Percentiles rank a stretch among this genome's conserved stretches.
phyloP scores from a whole-genome alignment of 768 basidiomycete species.

The Galerina sulciceps region DNA sequence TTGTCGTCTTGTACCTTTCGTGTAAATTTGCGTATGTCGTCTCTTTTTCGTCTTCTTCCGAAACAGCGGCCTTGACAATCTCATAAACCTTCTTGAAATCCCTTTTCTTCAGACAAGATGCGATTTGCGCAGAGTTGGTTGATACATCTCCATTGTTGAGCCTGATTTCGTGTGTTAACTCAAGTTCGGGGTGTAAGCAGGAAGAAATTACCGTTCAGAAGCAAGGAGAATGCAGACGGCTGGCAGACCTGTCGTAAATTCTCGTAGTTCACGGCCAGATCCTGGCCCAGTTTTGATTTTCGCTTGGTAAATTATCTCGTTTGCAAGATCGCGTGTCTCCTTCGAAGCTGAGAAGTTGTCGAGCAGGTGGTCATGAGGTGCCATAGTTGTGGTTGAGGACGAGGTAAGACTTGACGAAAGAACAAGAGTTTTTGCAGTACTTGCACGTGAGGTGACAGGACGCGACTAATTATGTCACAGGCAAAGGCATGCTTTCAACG shows the following conservation, averaged over 20 bases:
- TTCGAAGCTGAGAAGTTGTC: too few relatives aligned
- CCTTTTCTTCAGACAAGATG: slow-evolving; percentile 34
- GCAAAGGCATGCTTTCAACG: too few relatives aligned
- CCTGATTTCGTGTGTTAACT: slow-evolving; percentile 17
- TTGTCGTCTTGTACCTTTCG: slow-evolving; percentile 22
- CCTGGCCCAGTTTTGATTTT: slow-evolving; percentile 48
- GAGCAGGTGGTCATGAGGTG: not conserved
- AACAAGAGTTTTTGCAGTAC: too few relatives aligned
- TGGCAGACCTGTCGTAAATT: slow-evolving; percentile 42
- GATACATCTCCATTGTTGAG: slow-evolving; percentile 36
- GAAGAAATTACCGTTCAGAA: slow-evolving; percentile 42
- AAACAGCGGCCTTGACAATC: slow-evolving; percentile 29
- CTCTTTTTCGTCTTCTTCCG: slow-evolving; percentile 14
- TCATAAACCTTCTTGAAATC: slow-evolving; percentile 34
- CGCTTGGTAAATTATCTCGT: slow-evolving; percentile 37
- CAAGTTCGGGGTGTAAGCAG: not conserved
- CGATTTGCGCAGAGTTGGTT: slow-evolving; percentile 32
- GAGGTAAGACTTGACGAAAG: too few relatives aligned
- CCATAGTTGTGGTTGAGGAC: not conserved
- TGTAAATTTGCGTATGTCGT: slow-evolving; percentile 34
- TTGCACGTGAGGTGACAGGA: too few relatives aligned
- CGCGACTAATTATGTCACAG: too few relatives aligned
- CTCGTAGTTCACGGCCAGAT: slow-evolving; percentile 49
- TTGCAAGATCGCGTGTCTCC: not conserved
- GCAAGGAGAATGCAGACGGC: slow-evolving; percentile 57